Conservation (phyloP, 441 rosid genomes). For the Populus hybrid region DNA sequence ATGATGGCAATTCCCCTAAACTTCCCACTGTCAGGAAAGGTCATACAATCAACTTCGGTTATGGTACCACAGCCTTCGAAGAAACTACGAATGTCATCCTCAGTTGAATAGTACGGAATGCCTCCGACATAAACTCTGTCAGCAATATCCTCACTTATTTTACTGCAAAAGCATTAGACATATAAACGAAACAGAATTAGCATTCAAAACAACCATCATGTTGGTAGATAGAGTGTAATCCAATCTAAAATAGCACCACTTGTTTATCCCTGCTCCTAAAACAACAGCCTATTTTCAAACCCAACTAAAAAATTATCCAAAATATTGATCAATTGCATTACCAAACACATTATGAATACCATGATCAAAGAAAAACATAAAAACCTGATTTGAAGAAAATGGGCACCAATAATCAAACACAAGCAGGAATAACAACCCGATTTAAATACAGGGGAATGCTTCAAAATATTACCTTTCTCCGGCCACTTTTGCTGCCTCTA, state of each 20-base stretch:
- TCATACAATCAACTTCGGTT: conserved; percentile 74
- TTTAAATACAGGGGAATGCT: neutral
- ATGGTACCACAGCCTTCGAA: conserved; percentile 83
- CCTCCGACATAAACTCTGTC: conserved; percentile 82
- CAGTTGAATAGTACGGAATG: conserved; percentile 78
- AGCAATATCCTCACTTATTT: conserved; percentile 40
- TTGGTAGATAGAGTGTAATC: neutral
- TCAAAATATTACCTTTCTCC: conserved; percentile 40
- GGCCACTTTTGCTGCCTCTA: conserved; percentile 22
- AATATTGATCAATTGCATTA: neutral
- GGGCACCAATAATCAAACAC: neutral
- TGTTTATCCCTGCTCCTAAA: neutral
- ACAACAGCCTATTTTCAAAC: neutral
- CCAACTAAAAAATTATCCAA: neutral
- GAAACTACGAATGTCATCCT: conserved; percentile 81
- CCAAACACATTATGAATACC: neutral
- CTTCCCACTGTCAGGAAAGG: conserved; percentile 76
- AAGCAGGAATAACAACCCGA: neutral
- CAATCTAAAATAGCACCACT: neutral
- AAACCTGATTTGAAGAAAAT: neutral
- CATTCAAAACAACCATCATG: neutral
- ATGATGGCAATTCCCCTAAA: conserved; percentile 87
- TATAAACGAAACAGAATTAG: neutral
- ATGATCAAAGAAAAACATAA: neutral
- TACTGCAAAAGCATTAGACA: conserved; percentile 45